Evolutionary conservation across 2,329 filamentous ascomycete genomes (phyloP).

Genomic region (Arthrobotrys pseudoclavata): DNA sequence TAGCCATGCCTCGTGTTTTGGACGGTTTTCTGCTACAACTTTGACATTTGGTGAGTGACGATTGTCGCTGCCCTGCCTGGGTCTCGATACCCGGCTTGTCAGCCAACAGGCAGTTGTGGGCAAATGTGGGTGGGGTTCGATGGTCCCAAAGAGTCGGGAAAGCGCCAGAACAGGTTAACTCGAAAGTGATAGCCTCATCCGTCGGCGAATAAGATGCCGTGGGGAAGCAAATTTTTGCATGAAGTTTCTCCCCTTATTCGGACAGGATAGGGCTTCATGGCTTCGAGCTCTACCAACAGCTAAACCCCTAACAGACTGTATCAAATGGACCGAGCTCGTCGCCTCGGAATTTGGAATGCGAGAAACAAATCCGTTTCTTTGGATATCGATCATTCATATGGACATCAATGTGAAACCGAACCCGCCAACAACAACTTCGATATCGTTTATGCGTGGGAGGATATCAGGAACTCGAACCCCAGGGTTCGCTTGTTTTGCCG

Average conservation of each 20-base stretch:
- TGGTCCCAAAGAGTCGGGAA: slow-evolving; percentile 39
- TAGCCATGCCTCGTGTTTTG: slow-evolving; percentile 47
- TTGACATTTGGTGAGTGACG: slow-evolving; percentile 5
- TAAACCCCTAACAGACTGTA: neutral
- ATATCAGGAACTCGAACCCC: slow-evolving; percentile 8
- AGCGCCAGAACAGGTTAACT: slow-evolving; percentile 35
- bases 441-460: slow-evolving; percentile 4
- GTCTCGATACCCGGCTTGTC: slow-evolving; percentile 24
- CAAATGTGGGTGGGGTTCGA: slow-evolving; percentile 39
- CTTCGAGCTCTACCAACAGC: slow-evolving; percentile 27
- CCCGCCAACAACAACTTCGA: neutral
- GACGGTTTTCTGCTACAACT: slow-evolving; percentile 52
- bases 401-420: slow-evolving; percentile 9
- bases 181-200: slow-evolving; percentile 27
- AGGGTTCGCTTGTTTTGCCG: slow-evolving; percentile 50
- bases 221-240: slow-evolving; percentile 57
- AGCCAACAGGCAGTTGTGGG: slow-evolving; percentile 39
- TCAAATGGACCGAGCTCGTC: slow-evolving; percentile 40
- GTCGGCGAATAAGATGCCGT: slow-evolving; percentile 51
- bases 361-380: slow-evolving; percentile 1
- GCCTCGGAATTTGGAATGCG: slow-evolving; percentile 25
- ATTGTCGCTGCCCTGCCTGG: slow-evolving; percentile 9
- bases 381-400: slow-evolving; percentile 13
- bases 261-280: slow-evolving; percentile 14
- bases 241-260: slow-evolving; percentile 39